Evolutionary conservation across 2,329 filamentous ascomycete species (phyloP), one percentile per base, ranked within the genome.

Genomic region (Colletotrichum eleusines): DNA sequence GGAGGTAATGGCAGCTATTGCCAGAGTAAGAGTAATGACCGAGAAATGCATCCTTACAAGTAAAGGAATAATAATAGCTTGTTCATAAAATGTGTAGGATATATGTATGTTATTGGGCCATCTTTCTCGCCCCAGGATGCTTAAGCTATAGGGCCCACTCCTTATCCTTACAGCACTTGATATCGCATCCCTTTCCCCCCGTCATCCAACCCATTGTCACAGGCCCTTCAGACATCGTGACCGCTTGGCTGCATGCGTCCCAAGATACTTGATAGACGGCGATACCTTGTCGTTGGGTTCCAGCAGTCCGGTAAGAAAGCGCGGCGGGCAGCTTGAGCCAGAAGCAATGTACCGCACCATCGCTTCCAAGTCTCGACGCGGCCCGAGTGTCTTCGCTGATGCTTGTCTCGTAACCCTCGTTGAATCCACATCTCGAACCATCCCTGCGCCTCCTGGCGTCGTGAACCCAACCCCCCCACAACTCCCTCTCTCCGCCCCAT

Each of bases 401-500:
- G 48, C 48, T n/a, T 28, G 31, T 35, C 20, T 12, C 18, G 16
- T 18, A 16, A 12, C 35, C 42, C 50, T 26, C 11, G 28, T 8
- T 11, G n/a, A 26, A 26, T 51, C 65, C 42, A 31, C 31, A 44
- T 38, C 42, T 40, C 33, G 16, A 42, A 38, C 23, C 18, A 60
- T 53, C 46, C n/a, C 46, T 20, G 35, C 33, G 33, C 18, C 33
- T 50, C 20, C 33, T 28, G 66, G 53, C 61, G 38, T 33, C 26
- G 60, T 65, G 53, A 59, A n/a, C n/a, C n/a, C n/a, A n/a, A n/a
- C n/a, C n/a, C 66, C 55, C 42, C 59, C 65, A n/a, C 23, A 54
- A 50, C 50, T 6, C 44, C 12, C 54, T 18, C 66, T 57, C 67
- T 46, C 55, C 62, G 38, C 54, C 42, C 33, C 48, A 61, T 58